phyloP scores from a whole-genome alignment of 371 early-diverging fungal genomes.

The Saksenaea vasiformis region DNA sequence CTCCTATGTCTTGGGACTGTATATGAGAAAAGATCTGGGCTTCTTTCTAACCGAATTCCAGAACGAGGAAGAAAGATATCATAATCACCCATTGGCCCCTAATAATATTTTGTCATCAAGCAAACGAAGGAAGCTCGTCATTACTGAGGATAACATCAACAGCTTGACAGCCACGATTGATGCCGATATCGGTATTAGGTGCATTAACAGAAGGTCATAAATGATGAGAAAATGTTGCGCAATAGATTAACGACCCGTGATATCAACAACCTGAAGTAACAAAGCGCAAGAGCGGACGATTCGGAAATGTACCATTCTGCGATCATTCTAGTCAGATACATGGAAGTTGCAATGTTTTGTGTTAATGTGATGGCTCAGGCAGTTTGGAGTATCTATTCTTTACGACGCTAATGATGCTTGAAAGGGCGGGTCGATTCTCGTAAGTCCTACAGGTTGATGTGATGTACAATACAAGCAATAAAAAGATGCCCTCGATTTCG shows the following conservation, averaged over 20 bases:
- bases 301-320: background rate
- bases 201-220: background rate
- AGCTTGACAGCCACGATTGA: background rate
- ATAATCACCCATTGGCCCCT: background rate
- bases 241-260: background rate
- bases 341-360: background rate
- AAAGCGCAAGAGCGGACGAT: background rate
- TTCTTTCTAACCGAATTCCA: too few relatives aligned
- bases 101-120: background rate
- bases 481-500: constrained; percentile 4
- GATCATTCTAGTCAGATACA: background rate
- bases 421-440: background rate
- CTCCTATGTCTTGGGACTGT: too few relatives aligned
- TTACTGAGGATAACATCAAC: background rate
- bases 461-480: constrained; percentile 12
- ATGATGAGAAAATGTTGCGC: background rate
- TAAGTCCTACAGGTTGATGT: constrained; percentile 9
- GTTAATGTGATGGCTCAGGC: background rate
- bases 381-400: background rate
- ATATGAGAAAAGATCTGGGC: too few relatives aligned
- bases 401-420: background rate
- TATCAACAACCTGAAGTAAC: background rate
- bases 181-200: background rate
- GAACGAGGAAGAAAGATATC: background rate
- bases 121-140: background rate